A percentile compares a stretch with the other conserved stretches of the same genome.
These are phyloP conservation scores for Eremochloa ophiuroides DNA, from an alignment of 176 grass and related monocot species.

Conservation along the genomic window DNA sequence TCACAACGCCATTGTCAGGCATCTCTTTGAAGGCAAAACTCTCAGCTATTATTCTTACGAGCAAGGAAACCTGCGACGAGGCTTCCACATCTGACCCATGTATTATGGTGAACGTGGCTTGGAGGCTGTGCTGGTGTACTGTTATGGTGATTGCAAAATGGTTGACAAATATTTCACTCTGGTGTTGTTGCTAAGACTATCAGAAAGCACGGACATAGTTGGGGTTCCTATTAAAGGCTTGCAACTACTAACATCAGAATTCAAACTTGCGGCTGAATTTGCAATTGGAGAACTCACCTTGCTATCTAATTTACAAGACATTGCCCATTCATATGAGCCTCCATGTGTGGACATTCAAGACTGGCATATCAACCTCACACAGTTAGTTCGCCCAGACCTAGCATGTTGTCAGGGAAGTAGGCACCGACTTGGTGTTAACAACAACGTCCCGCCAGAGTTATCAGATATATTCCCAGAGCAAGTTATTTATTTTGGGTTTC, in stretches of 20 bases:
- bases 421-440: too few species aligned
- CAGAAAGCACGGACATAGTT: too few species aligned
- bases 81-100: not conserved
- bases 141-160: not conserved
- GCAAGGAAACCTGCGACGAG: too few species aligned
- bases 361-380: accelerated
- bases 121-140: accelerated
- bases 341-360: not conserved
- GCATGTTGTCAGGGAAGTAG: too few species aligned
- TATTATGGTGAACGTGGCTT: not conserved
- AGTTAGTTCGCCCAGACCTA: too few species aligned
- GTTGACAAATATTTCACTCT: not conserved
- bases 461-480: too few species aligned
- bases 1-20: not conserved
- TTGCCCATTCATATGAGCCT: not conserved
- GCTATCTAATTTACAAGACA: not conserved
- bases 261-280: not conserved
- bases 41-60: accelerated
- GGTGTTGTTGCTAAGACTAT: not conserved
- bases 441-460: too few species aligned
- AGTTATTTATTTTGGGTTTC: too few species aligned
- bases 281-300: not conserved
- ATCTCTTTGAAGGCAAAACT: not conserved
- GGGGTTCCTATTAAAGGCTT: not conserved
- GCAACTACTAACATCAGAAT: not conserved